Percentiles rank a stretch among this genome's conserved stretches.
phyloP scores from a whole-genome alignment of 129 eudicot species.

The Escallonia rubra region DNA sequence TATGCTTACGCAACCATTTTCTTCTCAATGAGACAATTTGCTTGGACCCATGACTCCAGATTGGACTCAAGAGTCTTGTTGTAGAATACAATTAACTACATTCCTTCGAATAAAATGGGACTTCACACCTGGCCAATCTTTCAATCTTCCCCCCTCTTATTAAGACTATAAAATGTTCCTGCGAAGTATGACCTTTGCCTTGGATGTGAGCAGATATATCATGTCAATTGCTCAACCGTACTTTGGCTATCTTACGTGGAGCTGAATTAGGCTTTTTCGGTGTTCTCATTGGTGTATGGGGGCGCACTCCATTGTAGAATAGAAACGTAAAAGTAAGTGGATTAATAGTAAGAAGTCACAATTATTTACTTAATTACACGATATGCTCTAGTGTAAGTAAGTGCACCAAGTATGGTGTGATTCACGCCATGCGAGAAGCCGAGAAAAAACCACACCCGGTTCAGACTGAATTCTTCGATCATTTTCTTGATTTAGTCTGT shows the following conservation, averaged over 20 bases:
- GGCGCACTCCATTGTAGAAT: too few species aligned
- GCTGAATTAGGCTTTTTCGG: neutral
- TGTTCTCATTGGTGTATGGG: too few species aligned
- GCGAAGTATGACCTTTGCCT: neutral
- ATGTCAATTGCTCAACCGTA: neutral
- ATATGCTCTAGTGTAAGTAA: too few species aligned
- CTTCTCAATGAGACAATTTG: conserved; percentile 7
- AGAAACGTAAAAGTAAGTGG: neutral
- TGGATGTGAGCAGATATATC: conserved; percentile 1
- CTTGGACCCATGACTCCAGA: conserved; percentile 4
- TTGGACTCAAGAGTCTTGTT: conserved; percentile 5
- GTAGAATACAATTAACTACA: neutral
- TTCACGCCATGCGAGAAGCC: too few species aligned
- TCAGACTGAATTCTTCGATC: too few species aligned
- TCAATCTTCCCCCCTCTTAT: conserved; percentile 5
- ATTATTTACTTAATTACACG: neutral
- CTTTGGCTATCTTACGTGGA: conserved; percentile 10
- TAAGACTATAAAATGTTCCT: conserved; percentile 1
- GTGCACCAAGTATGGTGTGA: too few species aligned
- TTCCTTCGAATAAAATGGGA: neutral
- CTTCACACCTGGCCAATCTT: neutral
- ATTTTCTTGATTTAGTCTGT: too few species aligned
- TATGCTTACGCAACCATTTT: neutral
- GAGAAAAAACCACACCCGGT: too few species aligned
- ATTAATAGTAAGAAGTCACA: conserved; percentile 1